phyloP scores from a whole-genome alignment of 805 yeast species.

The Candida palmyrensis region DNA sequence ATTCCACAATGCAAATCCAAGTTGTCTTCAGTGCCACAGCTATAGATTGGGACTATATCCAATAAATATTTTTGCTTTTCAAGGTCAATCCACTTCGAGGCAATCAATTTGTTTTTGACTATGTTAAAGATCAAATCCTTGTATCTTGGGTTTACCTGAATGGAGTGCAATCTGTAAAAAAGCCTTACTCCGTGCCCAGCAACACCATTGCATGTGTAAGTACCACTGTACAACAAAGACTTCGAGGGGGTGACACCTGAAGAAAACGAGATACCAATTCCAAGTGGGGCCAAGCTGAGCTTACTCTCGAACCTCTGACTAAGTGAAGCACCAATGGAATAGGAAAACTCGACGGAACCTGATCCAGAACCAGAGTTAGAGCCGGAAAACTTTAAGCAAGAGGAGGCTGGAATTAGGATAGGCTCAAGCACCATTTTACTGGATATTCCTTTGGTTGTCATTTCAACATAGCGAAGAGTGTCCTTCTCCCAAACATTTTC shows the following conservation, averaged over 20 bases:
- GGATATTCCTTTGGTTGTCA: too few species aligned
- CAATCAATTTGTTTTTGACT: conserved; percentile 3
- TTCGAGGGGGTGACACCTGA: conserved; percentile 4
- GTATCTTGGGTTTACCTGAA: conserved; percentile 6
- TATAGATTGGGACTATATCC: conserved; percentile 11
- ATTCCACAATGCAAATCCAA: conserved; percentile 12
- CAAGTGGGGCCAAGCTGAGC: too few species aligned
- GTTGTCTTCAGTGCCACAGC: conserved; percentile 13
- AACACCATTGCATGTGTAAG: conserved; percentile 13
- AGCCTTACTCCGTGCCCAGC: conserved; percentile 12
- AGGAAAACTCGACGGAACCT: conserved; percentile 6
- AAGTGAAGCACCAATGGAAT: conserved; percentile 3
- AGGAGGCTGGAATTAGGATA: conserved; percentile 11
- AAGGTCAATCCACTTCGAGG: conserved; percentile 7
- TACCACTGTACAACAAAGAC: conserved; percentile 9
- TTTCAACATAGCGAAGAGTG: background rate
- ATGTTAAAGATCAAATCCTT: conserved; percentile 8
- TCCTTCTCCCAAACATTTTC: conserved; percentile 1
- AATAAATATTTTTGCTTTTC: conserved; percentile 6
- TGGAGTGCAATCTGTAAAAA: conserved; percentile 12
- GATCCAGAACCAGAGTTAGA: conserved; percentile 8
- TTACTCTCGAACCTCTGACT: conserved; percentile 4
- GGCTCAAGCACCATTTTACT: too few species aligned
- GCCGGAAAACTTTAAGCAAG: conserved; percentile 8
- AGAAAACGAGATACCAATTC: conserved; percentile 5